These are phyloP conservation scores for Rhytidiadelphus loreus DNA, from an alignment of 225 moss, liverwort and hornwort species.

Conservation along the genomic window DNA sequence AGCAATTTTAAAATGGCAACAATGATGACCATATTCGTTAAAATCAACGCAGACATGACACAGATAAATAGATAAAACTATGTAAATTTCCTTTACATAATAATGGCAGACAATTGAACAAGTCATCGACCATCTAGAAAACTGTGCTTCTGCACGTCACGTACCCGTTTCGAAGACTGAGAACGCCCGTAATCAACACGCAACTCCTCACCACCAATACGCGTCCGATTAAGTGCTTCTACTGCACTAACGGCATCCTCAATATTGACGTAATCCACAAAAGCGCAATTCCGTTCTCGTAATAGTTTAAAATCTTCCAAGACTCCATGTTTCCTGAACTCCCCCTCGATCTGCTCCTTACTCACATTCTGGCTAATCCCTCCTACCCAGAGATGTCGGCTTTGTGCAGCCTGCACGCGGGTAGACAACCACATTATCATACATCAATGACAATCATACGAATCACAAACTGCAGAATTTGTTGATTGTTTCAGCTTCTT, in stretches of 20 bases:
- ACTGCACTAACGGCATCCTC: conserved; percentile 87
- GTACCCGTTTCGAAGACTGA: conserved; percentile 72
- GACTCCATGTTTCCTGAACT: conserved; percentile 68
- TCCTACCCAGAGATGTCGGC: conserved; percentile 96
- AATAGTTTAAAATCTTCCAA: conserved; percentile 82
- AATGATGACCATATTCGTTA: not conserved
- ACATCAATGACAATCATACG: not conserved
- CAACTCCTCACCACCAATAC: conserved; percentile 80
- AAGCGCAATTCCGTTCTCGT: conserved; percentile 87
- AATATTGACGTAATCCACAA: conserved; percentile 74
- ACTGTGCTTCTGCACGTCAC: not conserved
- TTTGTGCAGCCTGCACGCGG: conserved; percentile 64
- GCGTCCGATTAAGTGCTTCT: conserved; percentile 68
- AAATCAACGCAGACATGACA: not conserved
- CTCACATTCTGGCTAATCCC: conserved; percentile 66
- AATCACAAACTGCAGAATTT: not conserved
- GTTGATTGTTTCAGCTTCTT: not conserved
- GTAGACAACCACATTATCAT: not conserved
- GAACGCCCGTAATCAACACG: conserved; percentile 94
- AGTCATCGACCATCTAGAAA: not conserved
- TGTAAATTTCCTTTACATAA: not conserved
- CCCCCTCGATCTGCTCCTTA: conserved; percentile 73
- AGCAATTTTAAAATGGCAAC: not conserved
- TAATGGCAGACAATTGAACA: not conserved
- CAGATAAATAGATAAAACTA: not conserved